These are phyloP conservation scores for Fusarium albosuccineum DNA, from an alignment of 2,329 filamentous ascomycete species.

Conservation along the genomic window DNA sequence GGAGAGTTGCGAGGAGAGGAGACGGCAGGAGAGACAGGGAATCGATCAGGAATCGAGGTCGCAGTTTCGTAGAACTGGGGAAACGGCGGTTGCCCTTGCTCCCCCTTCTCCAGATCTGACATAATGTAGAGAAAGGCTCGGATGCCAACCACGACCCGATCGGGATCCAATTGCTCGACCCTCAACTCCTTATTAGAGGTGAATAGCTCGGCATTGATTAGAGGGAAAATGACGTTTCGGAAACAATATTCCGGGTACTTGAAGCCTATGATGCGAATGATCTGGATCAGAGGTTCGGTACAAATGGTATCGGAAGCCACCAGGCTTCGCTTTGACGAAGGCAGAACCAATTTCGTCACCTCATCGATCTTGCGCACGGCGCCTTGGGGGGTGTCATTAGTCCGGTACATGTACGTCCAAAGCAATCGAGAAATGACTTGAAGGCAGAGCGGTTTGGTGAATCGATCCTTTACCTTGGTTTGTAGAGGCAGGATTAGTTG, in stretches of 20 bases:
- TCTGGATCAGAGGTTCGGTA: constrained; percentile 90
- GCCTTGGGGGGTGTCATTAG: constrained; percentile 76
- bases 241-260: constrained; percentile 96
- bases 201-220: constrained; percentile 94
- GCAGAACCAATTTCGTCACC: constrained; percentile 85
- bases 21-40: constrained; percentile 59
- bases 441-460: constrained; percentile 81
- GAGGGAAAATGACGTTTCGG: constrained; percentile 89
- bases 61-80: constrained; percentile 73
- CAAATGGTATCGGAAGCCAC: constrained; percentile 86
- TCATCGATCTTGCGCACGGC: constrained; percentile 88
- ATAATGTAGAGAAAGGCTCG: constrained; percentile 93
- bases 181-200: constrained; percentile 79
- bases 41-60: constrained; percentile 58
- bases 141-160: constrained; percentile 97
- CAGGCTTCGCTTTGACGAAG: constrained; percentile 82
- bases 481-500: constrained; percentile 83
- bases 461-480: constrained; percentile 85
- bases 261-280: constrained; percentile 94
- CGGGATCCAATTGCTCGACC: constrained; percentile 94
- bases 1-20: constrained; percentile 51
- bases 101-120: constrained; percentile 88
- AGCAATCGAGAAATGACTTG: constrained; percentile 91
- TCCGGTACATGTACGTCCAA: constrained; percentile 95
- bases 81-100: constrained; percentile 83